phyloP scores from a whole-genome alignment of 345 rosid species.

The Lagerstroemia speciosa region DNA sequence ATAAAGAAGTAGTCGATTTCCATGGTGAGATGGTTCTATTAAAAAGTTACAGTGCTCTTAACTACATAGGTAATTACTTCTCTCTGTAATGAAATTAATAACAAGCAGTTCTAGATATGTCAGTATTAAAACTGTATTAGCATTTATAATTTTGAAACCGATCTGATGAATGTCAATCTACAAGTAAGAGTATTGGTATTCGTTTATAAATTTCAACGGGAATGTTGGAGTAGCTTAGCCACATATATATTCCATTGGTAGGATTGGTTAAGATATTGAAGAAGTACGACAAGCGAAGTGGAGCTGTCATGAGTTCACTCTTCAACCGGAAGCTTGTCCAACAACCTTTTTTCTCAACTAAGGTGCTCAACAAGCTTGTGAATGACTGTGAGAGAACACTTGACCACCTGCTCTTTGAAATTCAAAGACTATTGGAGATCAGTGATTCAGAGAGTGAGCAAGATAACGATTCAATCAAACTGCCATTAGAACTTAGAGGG shows the following conservation, averaged over 20 bases:
- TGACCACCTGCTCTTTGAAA: conserved; percentile 30
- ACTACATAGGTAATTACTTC: conserved; percentile 35
- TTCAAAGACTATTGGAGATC: conserved; percentile 9
- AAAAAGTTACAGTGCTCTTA: conserved; percentile 50
- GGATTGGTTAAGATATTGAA: conserved; percentile 77
- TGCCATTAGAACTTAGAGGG: conserved; percentile 36
- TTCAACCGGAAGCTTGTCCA: conserved; percentile 65
- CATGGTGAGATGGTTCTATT: conserved; percentile 65
- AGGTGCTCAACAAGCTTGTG: conserved; percentile 61
- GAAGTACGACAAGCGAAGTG: conserved; percentile 80
- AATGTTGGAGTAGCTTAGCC: neutral
- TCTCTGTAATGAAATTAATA: neutral
- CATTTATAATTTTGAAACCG: no score
- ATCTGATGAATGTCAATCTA: no score
- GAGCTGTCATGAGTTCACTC: conserved; percentile 59
- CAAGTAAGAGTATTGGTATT: no score
- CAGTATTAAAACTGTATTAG: no score
- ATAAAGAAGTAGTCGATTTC: conserved; percentile 49
- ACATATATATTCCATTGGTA: conserved; percentile 11
- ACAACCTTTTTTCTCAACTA: conserved; percentile 73
- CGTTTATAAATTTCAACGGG: neutral
- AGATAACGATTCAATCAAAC: neutral
- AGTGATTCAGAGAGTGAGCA: conserved; percentile 1
- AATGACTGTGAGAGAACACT: conserved; percentile 67
- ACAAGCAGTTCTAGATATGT: neutral